Base-by-base conservation (phyloP, 768 basidiomycete species). In the Albatrellus ellisii region DNA sequence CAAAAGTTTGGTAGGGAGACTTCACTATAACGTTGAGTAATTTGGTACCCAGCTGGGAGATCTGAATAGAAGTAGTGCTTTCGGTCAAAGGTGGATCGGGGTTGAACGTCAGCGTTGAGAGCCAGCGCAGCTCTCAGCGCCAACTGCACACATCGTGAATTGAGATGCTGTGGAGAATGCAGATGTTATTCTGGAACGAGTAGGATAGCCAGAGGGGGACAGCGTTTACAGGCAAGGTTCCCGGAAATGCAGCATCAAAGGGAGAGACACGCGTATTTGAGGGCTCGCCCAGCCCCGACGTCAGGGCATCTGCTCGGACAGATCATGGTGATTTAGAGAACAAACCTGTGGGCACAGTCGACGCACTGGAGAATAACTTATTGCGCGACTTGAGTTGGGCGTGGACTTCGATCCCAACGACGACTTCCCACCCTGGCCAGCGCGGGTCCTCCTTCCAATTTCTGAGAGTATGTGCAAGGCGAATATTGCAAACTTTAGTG, bases 11-110 rank as follows among this genome's bases (percentile, higher is more conserved):
- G n/a, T n/a, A n/a, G n/a, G n/a, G n/a, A 7, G 17, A 4, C 21
- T 64, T 49, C 46, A 88, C 88, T 75, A 59, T 98, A 95, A 48
- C 88, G 84, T 56, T 98, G 92, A 0, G 92, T 99, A 47, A 99
- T 94, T 62, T 99, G 95, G 60, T 91, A 98, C 0, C 94, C 94
- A 4, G 82, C 70, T 0, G 95, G 91, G 26, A 95, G 70, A 59
- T 98, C 95, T 4, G 87, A 73, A 55, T 99, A 98, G 59, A 97
- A 97, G 58, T 99, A 99, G 58, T 98, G 95, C 57, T 99, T 99
- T 50, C 95, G 69, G 60, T 98, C 95, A 52, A 98, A 98, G 0
- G 85, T 71, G 0, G 89, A 94, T 15, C 70, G 67, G 0, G 50
- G 49, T 48, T 85, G 85, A 39, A 94, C 67, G 4, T 69, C 49